A percentile compares a stretch with the other conserved stretches of the same genome.
These are phyloP conservation scores for Pterulicium gracile DNA, from an alignment of 1,284 basidiomycete genomes.

Conservation along the genomic window DNA sequence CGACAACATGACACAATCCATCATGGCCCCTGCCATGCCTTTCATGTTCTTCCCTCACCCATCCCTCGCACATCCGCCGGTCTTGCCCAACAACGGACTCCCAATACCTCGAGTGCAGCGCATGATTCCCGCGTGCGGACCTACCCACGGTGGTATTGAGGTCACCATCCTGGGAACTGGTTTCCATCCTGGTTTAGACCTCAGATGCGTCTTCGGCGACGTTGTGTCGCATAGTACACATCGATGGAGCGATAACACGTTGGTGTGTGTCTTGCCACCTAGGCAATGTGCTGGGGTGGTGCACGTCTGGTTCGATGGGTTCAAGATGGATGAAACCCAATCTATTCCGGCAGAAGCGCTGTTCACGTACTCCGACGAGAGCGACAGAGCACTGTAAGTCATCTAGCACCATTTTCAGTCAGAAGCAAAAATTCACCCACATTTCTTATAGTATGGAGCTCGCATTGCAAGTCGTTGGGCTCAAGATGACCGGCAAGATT, in stretches of 20 bases:
- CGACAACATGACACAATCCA: constrained; percentile 10
- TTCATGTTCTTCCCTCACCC: constrained; percentile 51
- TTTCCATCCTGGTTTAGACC: constrained; percentile 62
- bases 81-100: constrained; percentile 23
- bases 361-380: constrained; percentile 88
- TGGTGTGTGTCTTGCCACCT: constrained; percentile 89
- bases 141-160: constrained; percentile 88
- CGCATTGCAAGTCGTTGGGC: constrained; percentile 86
- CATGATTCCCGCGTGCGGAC: constrained; percentile 86
- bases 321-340: constrained; percentile 47
- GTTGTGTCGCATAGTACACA: constrained; percentile 75
- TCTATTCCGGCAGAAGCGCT: constrained; percentile 39
- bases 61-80: constrained; percentile 29
- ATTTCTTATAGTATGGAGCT: constrained; percentile 72
- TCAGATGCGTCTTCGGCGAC: constrained; percentile 85
- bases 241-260: constrained; percentile 88
- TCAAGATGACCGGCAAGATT: constrained; percentile 94
- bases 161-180: constrained; percentile 90
- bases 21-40: constrained; percentile 25
- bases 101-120: constrained; percentile 61
- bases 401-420: too few relatives aligned
- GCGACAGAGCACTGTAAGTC: constrained; percentile 76
- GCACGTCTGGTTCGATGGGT: constrained; percentile 78
- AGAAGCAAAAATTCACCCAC: too few relatives aligned
- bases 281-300: constrained; percentile 78